Base-by-base conservation (phyloP, 169 alveolate species). In the Babesia microti region DNA sequence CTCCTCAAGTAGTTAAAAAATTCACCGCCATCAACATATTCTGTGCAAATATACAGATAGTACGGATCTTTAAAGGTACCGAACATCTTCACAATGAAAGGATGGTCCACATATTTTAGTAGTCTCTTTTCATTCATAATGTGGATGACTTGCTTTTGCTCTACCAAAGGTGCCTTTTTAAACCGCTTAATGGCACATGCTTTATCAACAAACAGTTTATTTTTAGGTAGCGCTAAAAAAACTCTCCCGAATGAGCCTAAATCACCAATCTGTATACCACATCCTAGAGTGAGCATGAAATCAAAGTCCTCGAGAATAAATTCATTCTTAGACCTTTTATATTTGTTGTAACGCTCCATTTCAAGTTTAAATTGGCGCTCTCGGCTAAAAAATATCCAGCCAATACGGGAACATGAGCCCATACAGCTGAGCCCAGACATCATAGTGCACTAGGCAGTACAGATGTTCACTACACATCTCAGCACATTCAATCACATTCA, bases 1-100 rank as follows among this genome's bases (percentile, higher is more conserved):
- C 89, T 61, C 39, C 97, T 75, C 52, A 94, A 60, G 47, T 87
- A 78, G 21, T 91, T 81, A 66, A 92, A 92, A 41, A 94, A 84
- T 56, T 91, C 98, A 0, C 99, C 99, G 11, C 97, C 97, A 48
- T 83, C 75, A 6, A 92, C 95, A 55, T 82, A 92, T 44, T 95
- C 97, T 72, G 92, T 81, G 41, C 90, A 79, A 74, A 94, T 69
- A 68, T 84, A 92, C 29, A 88, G 79, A 33, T 89, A 87, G 19
- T 86, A 65, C 19, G 82, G 88, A 57, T 91, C 95, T 54, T 92
- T 79, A 51, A 82, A 85, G 4, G 91, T 74, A 5, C 89, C 91
- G 45, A 56, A 50, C 78, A 66, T 79, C 63, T 89, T 74, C 33
- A 93, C 96, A 23, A 93, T 85, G 74, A 93, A 95, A 0, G 98